A percentile compares a stretch with the other conserved stretches of the same genome.
phyloP scores from a whole-genome alignment of 2,329 filamentous ascomycete species.

The Fusarium odoratissimum region DNA sequence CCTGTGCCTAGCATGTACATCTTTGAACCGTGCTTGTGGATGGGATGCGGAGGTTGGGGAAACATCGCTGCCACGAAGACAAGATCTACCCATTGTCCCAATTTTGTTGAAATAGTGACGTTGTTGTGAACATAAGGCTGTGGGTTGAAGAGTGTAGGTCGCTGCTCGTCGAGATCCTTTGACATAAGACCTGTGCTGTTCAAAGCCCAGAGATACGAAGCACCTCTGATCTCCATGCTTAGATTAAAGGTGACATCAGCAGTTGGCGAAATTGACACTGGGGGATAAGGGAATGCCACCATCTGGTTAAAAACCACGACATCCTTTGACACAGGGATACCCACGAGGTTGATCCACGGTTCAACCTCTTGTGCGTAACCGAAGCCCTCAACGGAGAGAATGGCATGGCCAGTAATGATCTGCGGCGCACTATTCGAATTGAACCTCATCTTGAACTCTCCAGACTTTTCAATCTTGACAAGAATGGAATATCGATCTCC shows the following conservation, averaged over 20 bases:
- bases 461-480: slow-evolving; percentile 58
- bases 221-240: slow-evolving; percentile 53
- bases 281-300: slow-evolving; percentile 60
- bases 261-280: slow-evolving; percentile 53
- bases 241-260: slow-evolving; percentile 61
- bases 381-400: slow-evolving; percentile 54
- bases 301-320: slow-evolving; percentile 59
- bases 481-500: slow-evolving; percentile 65
- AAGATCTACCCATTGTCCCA: slow-evolving; percentile 67
- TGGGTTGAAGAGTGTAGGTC: slow-evolving; percentile 61
- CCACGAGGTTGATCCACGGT: slow-evolving; percentile 63
- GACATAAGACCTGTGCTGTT: slow-evolving; percentile 59
- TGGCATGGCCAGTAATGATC: slow-evolving; percentile 64
- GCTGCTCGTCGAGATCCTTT: slow-evolving; percentile 48
- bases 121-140: slow-evolving; percentile 52
- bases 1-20: slow-evolving; percentile 68
- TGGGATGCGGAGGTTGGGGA: slow-evolving; percentile 65
- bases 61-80: slow-evolving; percentile 58
- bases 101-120: slow-evolving; percentile 60
- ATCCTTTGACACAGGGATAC: slow-evolving; percentile 53
- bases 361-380: slow-evolving; percentile 42
- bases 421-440: slow-evolving; percentile 63
- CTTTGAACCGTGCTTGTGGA: slow-evolving; percentile 74
- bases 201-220: slow-evolving; percentile 65
- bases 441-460: slow-evolving; percentile 66